phyloP scores from a whole-genome alignment of 208 protist genomes.

The Crithidia fasciculata region DNA sequence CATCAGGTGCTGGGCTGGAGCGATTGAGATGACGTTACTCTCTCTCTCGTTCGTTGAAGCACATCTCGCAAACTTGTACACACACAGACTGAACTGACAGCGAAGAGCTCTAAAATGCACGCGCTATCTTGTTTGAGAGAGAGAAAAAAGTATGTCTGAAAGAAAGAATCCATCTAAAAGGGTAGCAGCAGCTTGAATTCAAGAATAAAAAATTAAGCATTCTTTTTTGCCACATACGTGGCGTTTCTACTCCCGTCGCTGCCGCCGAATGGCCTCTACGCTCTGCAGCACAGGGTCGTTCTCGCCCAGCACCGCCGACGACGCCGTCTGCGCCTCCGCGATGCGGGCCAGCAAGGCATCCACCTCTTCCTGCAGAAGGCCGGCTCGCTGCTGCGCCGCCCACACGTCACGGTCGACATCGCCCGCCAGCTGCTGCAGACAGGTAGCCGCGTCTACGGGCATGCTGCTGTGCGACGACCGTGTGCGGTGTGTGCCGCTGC shows the following conservation, averaged over 20 bases:
- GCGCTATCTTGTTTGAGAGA: too few relatives aligned
- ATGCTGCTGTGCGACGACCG: constrained; percentile 10
- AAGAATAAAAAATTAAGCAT: background rate
- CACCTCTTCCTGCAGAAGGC: constrained; percentile 28
- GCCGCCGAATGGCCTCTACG: constrained; percentile 23
- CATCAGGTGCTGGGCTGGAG: too few relatives aligned
- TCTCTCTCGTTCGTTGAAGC: too few relatives aligned
- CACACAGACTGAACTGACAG: too few relatives aligned
- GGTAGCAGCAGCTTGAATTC: too few relatives aligned
- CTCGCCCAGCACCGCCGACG: background rate
- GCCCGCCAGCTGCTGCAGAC: constrained; percentile 34
- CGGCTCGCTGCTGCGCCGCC: constrained; percentile 27
- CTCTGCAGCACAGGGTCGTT: constrained; percentile 15
- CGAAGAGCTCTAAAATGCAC: too few relatives aligned
- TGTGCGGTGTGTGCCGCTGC: constrained; percentile 1
- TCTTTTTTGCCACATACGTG: too few relatives aligned
- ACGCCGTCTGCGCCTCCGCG: background rate
- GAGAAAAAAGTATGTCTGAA: too few relatives aligned
- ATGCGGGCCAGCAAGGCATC: constrained; percentile 16
- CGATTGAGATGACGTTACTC: too few relatives aligned
- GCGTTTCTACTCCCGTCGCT: constrained; percentile 11
- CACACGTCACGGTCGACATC: constrained; percentile 40
- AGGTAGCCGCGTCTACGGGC: constrained; percentile 21
- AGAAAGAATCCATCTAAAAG: too few relatives aligned
- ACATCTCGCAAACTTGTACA: too few relatives aligned